Base-by-base conservation (phyloP, 177 flowering plant genomes). In the Vitis hybrid region DNA sequence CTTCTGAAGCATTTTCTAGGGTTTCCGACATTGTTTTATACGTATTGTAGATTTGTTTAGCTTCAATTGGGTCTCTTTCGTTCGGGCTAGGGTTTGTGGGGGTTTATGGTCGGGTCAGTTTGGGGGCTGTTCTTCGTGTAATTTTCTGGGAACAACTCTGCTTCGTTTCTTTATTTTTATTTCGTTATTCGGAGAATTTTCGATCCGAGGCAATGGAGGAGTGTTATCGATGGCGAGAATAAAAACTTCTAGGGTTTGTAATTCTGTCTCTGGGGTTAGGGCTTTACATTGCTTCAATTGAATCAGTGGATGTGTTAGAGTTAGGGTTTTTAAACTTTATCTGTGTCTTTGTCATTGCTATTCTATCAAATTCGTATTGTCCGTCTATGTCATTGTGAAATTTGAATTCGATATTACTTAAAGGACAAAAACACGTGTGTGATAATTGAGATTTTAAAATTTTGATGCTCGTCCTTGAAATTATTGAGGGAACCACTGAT, bases 1-100 rank as follows among this genome's bases (percentile, higher is more conserved):
- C 67, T 50, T 51, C 52, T 21, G 71, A 70, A 74, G 66, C 65
- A 13, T 40, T 13, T 62, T 54, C 56, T 65, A 68, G 72, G 81
- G 75, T 68, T 71, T 68, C 60, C 4, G 10, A 13, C 49, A 64
- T 64, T 21, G 58, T 55, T 15, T 4, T 26, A 49, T n/a, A 8
- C 30, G 63, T 49, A 19, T 52, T 12, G 18, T 17, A 9, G 51
- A 64, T 60, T 66, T 26, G 7, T 48, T 58, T 52, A 54, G 52
- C 64, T 61, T 65, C 70, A 57, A 52, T 45, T 77, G 54, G 60
- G 12, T 50, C n/a, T 50, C n/a, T 10, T 40, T 49, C 34, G 11
- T 3, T 64, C 73, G 74, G 66, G 69, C 71, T 70, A 61, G 76
- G 71, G 68, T 14, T 57, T 56, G 4, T 4, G 54, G 56, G 67